Evolutionary conservation across 768 basidiomycete species (phyloP), one percentile per base, ranked within the genome.

Genomic region (Boletus patriciae): DNA sequence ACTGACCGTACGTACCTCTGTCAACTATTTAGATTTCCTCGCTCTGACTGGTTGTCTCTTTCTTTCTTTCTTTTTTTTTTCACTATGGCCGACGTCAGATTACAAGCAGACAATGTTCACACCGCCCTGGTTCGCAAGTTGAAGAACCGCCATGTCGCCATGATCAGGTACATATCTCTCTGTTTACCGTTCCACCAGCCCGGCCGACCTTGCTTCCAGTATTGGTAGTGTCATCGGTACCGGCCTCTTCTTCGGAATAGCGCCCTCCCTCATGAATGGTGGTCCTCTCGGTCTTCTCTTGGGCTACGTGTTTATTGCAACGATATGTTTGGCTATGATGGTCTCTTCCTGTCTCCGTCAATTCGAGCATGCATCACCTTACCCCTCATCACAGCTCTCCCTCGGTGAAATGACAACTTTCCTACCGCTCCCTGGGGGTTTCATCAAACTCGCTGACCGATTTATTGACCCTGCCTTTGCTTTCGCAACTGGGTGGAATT

Each of bases 231-330:
- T 77, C 46, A 78, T 78, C 12, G 79, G 79, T 23, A 79, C 78
- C 0, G 68, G 71, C 31, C 65, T 76, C 16, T 73, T 75, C 61
- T 69, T 74, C 12, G 72, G 70, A 10, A 68, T 70, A 1, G 76
- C 70, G 6, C 40, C 62, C 8, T 72, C 76, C 11, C 69, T 81
- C 42, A 52, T 46, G 52, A 65, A 71, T 15, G 80, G 79, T 50
- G 80, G 80, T 44, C 80, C 80, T 3, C 13, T 82, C 3, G 80
- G 80, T n/a, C 61, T 81, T 41, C 66, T 81, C 13, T 65, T 80
- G 21, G 79, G 69, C 8, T 80, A 80, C 62, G 6, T 69, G 0
- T 67, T 73, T 29, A 52, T 77, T 2, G 75, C 73, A 16, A 53
- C 75, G 12, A 72, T 73, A 50, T 77, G 76, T 62, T 73, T 73